phyloP scores from a whole-genome alignment of 768 basidiomycete genomes.

The Cubamyces sp. region DNA sequence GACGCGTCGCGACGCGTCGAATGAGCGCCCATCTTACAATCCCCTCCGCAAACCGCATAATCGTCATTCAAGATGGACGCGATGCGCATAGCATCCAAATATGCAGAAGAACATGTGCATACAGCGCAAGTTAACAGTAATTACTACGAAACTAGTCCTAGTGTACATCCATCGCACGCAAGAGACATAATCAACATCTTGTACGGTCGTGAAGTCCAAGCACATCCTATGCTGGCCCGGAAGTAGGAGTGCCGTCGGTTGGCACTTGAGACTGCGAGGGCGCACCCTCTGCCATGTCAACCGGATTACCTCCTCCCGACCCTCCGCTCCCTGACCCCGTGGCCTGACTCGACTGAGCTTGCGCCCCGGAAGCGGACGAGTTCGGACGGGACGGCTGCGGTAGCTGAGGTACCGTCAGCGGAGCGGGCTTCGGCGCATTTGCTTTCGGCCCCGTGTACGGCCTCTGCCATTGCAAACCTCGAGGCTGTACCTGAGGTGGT shows the following conservation, averaged over 20 bases:
- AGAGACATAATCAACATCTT: no score
- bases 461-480: conserved; percentile 40
- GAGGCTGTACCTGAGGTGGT: background rate
- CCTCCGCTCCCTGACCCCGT: background rate
- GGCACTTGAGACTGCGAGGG: background rate
- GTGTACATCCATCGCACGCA: no score
- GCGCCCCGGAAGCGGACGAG: background rate
- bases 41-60: background rate
- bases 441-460: conserved; percentile 38
- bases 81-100: background rate
- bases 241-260: background rate
- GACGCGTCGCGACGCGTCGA: conserved; percentile 21
- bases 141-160: no score
- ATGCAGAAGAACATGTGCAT: background rate
- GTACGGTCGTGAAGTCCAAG: no score
- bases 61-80: background rate
- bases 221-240: background rate
- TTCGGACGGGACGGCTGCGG: background rate
- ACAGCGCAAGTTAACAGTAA: no score
- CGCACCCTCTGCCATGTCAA: no score
- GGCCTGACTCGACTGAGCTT: background rate
- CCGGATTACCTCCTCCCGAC: no score
- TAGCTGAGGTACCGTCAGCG: background rate
- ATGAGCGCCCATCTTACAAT: background rate
- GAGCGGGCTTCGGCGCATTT: background rate